A percentile compares a stretch with the other conserved stretches of the same genome.
Conservation (phyloP, 352 stramenopile genomes). For the Globisporangium barbulae region DNA sequence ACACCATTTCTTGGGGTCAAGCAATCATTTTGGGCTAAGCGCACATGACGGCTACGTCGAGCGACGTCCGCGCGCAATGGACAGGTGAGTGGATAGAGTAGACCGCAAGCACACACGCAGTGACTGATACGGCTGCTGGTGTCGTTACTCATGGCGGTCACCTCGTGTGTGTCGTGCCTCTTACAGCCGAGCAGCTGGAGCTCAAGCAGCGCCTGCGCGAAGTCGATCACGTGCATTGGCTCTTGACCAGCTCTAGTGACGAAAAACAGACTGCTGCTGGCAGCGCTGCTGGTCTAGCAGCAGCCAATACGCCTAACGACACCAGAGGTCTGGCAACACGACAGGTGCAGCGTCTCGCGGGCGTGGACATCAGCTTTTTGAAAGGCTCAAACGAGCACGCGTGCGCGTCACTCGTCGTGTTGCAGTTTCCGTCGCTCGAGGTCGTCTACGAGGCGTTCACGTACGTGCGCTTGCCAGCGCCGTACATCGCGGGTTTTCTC, state of each 20-base stretch:
- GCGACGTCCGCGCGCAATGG: slow-evolving; percentile 16
- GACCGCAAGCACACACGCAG: background rate
- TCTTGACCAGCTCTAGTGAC: slow-evolving; percentile 11
- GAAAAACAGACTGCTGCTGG: background rate
- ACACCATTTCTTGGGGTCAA: too few species aligned
- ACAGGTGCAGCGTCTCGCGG: slow-evolving; percentile 45
- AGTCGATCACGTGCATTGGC: slow-evolving; percentile 42
- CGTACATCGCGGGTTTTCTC: slow-evolving; percentile 81
- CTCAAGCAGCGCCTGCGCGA: slow-evolving; percentile 56
- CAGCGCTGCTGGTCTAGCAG: background rate
- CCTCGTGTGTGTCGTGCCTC: background rate
- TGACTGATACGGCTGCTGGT: background rate
- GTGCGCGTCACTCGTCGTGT: slow-evolving; percentile 78
- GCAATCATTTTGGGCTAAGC: background rate
- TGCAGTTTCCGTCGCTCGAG: slow-evolving; percentile 55
- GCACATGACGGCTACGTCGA: background rate
- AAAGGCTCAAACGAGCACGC: slow-evolving; percentile 77
- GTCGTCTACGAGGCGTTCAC: slow-evolving; percentile 81
- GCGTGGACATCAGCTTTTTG: slow-evolving; percentile 84
- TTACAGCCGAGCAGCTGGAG: slow-evolving; percentile 43
- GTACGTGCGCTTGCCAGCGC: slow-evolving; percentile 77
- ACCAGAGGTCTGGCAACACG: background rate
- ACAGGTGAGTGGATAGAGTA: slow-evolving; percentile 9
- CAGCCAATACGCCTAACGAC: background rate
- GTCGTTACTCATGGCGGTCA: background rate